Percentiles rank a stretch among this genome's conserved stretches.
Conservation (phyloP, 495 filamentous ascomycete species). For the Trichocladium antarcticum region DNA sequence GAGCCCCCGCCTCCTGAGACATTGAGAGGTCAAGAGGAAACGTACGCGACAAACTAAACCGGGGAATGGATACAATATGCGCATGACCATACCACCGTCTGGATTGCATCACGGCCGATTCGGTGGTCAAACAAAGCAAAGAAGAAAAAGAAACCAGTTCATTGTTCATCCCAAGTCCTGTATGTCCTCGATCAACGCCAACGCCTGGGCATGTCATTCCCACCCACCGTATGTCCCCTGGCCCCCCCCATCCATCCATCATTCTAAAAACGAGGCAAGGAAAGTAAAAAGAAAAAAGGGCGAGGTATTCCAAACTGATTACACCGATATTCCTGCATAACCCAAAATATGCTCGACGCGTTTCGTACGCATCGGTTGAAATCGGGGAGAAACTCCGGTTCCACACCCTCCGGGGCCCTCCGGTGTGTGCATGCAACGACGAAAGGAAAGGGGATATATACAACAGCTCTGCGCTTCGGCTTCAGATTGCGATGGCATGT, state of each 20-base stretch:
- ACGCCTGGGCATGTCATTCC: not conserved
- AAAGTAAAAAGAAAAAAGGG: not conserved
- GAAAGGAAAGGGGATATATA: constrained; percentile 4
- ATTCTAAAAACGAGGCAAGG: not conserved
- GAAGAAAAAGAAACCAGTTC: not conserved
- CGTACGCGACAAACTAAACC: too few species aligned
- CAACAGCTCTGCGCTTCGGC: not conserved
- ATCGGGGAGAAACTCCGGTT: not conserved
- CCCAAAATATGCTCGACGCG: not conserved
- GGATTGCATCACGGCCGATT: too few species aligned
- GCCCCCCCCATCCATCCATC: not conserved
- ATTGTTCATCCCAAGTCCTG: not conserved
- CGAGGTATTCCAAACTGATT: constrained; percentile 1
- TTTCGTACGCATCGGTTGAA: not conserved
- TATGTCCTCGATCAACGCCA: constrained; percentile 3
- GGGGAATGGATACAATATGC: too few species aligned
- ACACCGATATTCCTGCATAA: not conserved
- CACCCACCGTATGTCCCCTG: not conserved
- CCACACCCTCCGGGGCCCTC: too few species aligned
- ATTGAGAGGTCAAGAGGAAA: too few species aligned
- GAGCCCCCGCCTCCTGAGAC: too few species aligned
- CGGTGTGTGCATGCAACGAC: not conserved
- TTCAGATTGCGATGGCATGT: not conserved
- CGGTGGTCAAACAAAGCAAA: not conserved
- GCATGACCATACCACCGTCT: too few species aligned